Base-by-base conservation (phyloP, 805 yeast species). In the Candida sphagnicola region DNA sequence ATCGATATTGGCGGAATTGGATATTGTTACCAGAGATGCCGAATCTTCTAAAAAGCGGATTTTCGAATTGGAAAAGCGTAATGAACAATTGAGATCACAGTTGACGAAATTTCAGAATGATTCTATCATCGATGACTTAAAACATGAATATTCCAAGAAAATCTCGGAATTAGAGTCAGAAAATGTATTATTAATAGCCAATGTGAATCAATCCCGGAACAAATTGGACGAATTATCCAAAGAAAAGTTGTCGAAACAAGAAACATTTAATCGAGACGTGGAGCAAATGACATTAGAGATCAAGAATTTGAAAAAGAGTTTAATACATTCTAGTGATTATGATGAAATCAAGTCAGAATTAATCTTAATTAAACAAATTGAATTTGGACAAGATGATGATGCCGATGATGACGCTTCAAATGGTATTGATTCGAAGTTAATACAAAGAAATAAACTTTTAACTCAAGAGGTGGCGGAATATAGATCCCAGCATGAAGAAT, bases 311-410 rank as follows among this genome's bases (percentile, higher is more conserved):
- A 76, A 75, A 50, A 61, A 63, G 18, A 74, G 75, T 40, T 53
- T 83, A 31, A 62, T 64, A 3, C 57, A 65, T 23, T 76, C 79
- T 37, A 62, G 72, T 2, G 96, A 89, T 54, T 89, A 90, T 58
- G 89, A 85, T 37, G 89, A 86, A 44, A 56, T 89, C 34, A 88
- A 87, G 56, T 75, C 77, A 35, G 96, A 90, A 51, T 65, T 90
- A 46, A 75, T 73, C 14, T 75, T 88, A 18, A 57, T 89, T 43
- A 79, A 83, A 54, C 80, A 82, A 45, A 81, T 88, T 28, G 87
- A 85, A 50, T 84, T 88, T 61, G 90, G 90, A 3, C 60, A 46
- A 17, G 64, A 63, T 23, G 66, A 62, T 12, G 67, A 56, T 3
- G 60, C 49, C 15, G 48, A 48, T 19, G 57, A 49, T 15, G 56